These are phyloP conservation scores for Eucalyptus grandis DNA, from an alignment of 345 rosid genomes.

Conservation along the genomic window DNA sequence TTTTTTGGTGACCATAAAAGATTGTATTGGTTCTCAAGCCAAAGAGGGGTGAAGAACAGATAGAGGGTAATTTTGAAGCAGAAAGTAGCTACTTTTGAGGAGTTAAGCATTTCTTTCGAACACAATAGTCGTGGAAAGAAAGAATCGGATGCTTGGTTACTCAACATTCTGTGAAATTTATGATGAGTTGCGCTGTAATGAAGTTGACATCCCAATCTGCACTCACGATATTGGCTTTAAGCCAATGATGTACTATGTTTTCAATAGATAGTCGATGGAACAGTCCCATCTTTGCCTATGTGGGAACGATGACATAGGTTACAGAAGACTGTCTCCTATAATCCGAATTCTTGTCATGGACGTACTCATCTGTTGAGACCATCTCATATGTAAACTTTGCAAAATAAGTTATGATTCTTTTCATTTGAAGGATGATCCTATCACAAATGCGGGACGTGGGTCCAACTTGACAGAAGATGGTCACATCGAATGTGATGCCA, in stretches of 20 bases:
- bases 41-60: neutral
- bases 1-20: neutral
- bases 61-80: neutral
- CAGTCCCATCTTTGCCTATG: neutral
- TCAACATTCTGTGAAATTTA: neutral
- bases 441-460: conserved; percentile 92
- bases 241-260: neutral
- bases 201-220: neutral
- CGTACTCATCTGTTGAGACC: neutral
- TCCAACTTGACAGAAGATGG: conserved; percentile 95
- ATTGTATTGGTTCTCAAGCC: neutral
- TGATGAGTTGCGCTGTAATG: neutral
- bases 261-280: neutral
- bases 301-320: neutral
- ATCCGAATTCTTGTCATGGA: neutral
- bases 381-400: neutral
- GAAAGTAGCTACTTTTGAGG: neutral
- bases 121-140: neutral
- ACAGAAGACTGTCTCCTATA: neutral
- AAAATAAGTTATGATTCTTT: neutral
- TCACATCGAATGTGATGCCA: conserved; percentile 84
- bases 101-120: neutral
- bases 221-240: neutral
- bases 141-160: neutral
- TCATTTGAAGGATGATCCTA: conserved; percentile 60